Percentiles rank a stretch among this genome's conserved stretches.
phyloP scores from a whole-genome alignment of 106 monocot species.

The Acanthochlamys bracteata region DNA sequence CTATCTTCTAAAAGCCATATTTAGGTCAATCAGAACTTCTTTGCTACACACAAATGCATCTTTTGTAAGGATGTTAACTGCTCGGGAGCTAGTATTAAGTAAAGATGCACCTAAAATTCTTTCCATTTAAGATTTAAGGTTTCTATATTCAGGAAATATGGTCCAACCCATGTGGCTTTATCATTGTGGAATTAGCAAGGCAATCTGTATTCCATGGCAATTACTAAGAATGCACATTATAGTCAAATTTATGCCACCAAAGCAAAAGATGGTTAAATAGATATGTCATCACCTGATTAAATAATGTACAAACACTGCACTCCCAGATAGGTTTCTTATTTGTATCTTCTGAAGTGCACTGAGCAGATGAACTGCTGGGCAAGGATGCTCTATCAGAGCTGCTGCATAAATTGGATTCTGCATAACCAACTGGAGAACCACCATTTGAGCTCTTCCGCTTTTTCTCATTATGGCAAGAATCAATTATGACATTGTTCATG shows the following conservation, averaged over 20 bases:
- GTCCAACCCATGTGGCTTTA: too few relatives aligned
- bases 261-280: neutral
- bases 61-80: too few relatives aligned
- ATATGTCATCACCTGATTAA: constrained; percentile 50
- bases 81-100: too few relatives aligned
- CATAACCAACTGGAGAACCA: neutral
- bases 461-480: constrained; percentile 3
- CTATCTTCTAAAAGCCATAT: too few relatives aligned
- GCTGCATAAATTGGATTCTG: constrained; percentile 1
- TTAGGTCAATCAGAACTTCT: too few relatives aligned
- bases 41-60: too few relatives aligned
- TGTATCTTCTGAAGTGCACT: constrained; percentile 2
- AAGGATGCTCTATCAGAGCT: neutral
- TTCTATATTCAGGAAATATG: too few relatives aligned
- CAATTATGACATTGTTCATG: neutral
- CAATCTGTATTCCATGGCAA: neutral
- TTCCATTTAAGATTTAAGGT: too few relatives aligned
- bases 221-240: neutral
- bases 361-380: constrained; percentile 15
- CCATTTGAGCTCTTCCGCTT: neutral
- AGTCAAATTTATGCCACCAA: neutral
- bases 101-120: too few relatives aligned
- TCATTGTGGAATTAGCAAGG: too few relatives aligned
- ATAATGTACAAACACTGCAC: constrained; percentile 62
- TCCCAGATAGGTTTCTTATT: constrained; percentile 47